Evolutionary conservation across 2,329 filamentous ascomycete species (phyloP).

Genomic region (Trichoderma breve): DNA sequence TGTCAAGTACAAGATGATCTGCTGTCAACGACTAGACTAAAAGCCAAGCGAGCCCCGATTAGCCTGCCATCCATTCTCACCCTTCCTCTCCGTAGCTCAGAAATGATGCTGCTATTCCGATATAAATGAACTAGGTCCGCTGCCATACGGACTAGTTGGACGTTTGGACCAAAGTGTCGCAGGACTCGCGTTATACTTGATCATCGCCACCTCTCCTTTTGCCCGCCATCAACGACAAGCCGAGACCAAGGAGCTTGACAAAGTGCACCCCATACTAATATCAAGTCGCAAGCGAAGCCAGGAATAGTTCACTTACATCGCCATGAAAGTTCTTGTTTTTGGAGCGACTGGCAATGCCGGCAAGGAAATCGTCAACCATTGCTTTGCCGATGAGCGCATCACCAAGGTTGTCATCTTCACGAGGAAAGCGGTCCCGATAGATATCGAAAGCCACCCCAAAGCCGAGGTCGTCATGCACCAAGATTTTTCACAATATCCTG

Average conservation of each 20-base stretch:
- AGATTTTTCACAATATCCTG: constrained; percentile 53
- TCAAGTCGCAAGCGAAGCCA: background rate
- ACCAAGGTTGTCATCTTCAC: constrained; percentile 51
- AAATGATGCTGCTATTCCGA: background rate
- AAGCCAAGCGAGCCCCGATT: background rate
- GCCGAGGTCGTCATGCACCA: constrained; percentile 48
- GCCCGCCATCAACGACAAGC: background rate
- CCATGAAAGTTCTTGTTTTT: constrained; percentile 60
- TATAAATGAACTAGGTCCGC: background rate
- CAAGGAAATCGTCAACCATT: constrained; percentile 50
- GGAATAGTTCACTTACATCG: background rate
- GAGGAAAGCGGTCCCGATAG: constrained; percentile 44
- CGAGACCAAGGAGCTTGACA: background rate
- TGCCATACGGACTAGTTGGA: constrained; percentile 3
- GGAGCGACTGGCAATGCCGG: constrained; percentile 60
- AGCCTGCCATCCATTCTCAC: background rate
- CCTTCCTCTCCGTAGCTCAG: background rate
- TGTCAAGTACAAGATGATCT: constrained; percentile 3
- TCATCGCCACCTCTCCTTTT: background rate
- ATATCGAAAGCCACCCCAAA: constrained; percentile 47
- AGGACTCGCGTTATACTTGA: background rate
- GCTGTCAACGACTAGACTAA: constrained; percentile 9
- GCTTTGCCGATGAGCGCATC: constrained; percentile 49
- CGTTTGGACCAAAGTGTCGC: background rate
- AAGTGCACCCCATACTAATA: background rate